These are phyloP conservation scores for Tuctoria greenei DNA, from an alignment of 176 grass and related monocot genomes.

Conservation along the genomic window DNA sequence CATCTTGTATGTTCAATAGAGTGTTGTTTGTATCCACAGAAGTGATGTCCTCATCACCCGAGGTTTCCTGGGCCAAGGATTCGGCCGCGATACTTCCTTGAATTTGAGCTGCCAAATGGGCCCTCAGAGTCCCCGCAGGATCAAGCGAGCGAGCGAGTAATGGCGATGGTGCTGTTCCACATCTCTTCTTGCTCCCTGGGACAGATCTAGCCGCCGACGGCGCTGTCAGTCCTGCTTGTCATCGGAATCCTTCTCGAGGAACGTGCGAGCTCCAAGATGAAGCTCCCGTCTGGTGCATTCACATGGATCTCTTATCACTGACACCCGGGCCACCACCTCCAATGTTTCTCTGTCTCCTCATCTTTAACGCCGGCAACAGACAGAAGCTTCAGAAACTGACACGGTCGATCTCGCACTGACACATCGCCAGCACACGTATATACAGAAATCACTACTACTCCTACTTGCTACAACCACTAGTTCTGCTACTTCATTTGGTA, in stretches of 20 bases:
- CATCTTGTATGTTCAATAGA: no score
- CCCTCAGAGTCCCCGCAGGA: no score
- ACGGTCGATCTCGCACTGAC: not conserved
- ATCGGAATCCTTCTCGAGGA: constrained; percentile 5
- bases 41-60: no score
- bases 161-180: not conserved
- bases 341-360: not conserved
- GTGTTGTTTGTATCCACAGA: no score
- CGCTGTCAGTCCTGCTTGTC: not conserved
- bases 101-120: no score
- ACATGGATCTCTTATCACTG: not conserved
- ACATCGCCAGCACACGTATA: not conserved
- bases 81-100: no score
- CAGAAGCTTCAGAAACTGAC: not conserved
- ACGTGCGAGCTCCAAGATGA: constrained; percentile 6
- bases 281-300: constrained; percentile 3
- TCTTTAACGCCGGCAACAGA: not conserved
- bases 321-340: not conserved
- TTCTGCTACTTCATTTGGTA: no score
- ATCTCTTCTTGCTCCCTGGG: not conserved
- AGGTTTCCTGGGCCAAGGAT: no score
- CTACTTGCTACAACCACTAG: no score
- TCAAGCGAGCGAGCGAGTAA: not conserved
- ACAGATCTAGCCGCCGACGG: not conserved
- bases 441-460: no score